Conservation (phyloP, 441 rosid species). For the Melastoma candidum region DNA sequence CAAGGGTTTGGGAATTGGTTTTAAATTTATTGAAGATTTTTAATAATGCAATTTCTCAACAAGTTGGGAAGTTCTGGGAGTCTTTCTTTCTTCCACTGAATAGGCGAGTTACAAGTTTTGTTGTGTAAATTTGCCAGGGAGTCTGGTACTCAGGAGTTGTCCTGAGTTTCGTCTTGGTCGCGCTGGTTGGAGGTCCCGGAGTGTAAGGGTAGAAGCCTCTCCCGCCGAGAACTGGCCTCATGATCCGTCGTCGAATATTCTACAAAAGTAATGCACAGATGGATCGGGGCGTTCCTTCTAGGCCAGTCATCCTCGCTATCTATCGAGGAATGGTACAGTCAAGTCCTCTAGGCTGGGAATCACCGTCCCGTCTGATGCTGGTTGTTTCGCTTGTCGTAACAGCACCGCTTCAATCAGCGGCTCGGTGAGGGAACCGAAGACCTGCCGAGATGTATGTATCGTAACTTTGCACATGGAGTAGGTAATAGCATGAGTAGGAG, state of each 20-base stretch:
- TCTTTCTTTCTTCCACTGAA: too few species aligned
- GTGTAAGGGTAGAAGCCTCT: slow-evolving; percentile 31
- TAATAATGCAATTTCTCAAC: too few species aligned
- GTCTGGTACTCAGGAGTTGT: too few species aligned
- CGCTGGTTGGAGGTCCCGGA: slow-evolving; percentile 23
- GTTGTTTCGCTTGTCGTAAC: slow-evolving; percentile 25
- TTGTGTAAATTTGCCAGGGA: too few species aligned
- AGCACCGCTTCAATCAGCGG: slow-evolving; percentile 48
- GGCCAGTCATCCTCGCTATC: slow-evolving; percentile 12
- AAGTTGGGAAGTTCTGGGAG: neutral
- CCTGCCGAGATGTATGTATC: slow-evolving; percentile 21
- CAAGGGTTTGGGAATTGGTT: too few species aligned
- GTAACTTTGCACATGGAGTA: neutral
- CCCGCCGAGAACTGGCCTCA: slow-evolving; percentile 76
- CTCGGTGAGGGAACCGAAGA: slow-evolving; percentile 60
- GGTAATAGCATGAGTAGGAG: neutral
- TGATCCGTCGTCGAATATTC: slow-evolving; percentile 56
- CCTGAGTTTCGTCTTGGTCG: slow-evolving; percentile 12
- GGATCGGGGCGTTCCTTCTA: slow-evolving; percentile 33
- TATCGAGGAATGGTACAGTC: slow-evolving; percentile 33
- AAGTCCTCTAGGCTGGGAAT: slow-evolving; percentile 46
- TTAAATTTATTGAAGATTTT: too few species aligned
- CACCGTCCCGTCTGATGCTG: slow-evolving; percentile 31
- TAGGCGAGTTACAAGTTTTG: too few species aligned
- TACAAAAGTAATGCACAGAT: slow-evolving; percentile 57